Base-by-base conservation (phyloP, 441 rosid species). In the Macaranga tanarius region DNA sequence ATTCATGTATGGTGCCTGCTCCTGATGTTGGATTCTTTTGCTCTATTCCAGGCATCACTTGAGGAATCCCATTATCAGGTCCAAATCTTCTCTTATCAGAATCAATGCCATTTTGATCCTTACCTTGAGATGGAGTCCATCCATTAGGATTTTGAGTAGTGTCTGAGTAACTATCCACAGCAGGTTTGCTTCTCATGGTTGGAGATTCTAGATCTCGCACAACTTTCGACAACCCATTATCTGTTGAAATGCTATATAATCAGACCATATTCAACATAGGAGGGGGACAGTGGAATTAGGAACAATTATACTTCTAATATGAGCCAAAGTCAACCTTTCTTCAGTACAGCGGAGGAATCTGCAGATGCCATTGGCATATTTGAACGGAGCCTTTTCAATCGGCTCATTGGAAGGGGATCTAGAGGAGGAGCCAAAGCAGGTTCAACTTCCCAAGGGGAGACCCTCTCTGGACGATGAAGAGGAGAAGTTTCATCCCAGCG, bases 401-500 rank as follows among this genome's bases (percentile, higher is more conserved):
- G 79, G 28, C 87, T 77, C 77, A 80, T 72, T 8, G 92, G 92
- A 79, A 87, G 87, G 48, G 90, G 85, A 70, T 81, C 84, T 59
- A 88, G 79, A 19, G 90, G 87, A 65, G 91, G 90, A 69, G 97
- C 80, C 76, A 85, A 54, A 38, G 92, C 90, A 75, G 91, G 92
- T 72, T 92, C 98, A 76, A 92, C 83, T 80, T 89, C 90, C 98
- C 96, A 90, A 15, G 92, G 95, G 47, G 98, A 92, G 71, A 92
- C 98, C 80, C 91, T 85, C 25, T 89, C 95, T 10, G 95, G 96
- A 63, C 92, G 90, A 60, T 84, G 85, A 67, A 89, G 77, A 55
- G 79, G 73, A 65, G 92, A 85, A 65, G 84, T 83, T 80, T 89
- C 96, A 69, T 92, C 98, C 98, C 98, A 92, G 19, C 90, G 83